Percentiles rank a stretch among this genome's conserved stretches.
phyloP scores from a whole-genome alignment of 2,329 filamentous ascomycete genomes.

The Hypoxylon sp. region DNA sequence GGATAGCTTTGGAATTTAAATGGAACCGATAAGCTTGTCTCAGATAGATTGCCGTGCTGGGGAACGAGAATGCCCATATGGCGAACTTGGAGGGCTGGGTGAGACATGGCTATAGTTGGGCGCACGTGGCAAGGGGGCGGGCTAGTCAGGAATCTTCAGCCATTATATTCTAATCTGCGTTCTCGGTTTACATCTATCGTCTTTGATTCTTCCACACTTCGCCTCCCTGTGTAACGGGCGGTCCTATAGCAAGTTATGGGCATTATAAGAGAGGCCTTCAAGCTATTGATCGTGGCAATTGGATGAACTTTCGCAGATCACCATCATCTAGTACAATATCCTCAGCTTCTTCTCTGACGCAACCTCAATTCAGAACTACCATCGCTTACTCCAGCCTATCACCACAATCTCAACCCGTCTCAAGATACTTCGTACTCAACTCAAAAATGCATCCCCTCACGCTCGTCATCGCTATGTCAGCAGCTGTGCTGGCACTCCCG shows the following conservation, averaged over 20 bases:
- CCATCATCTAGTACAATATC: constrained; percentile 11
- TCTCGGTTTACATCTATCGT: constrained; percentile 21
- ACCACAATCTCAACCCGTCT: neutral
- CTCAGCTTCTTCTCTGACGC: neutral
- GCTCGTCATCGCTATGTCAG: constrained; percentile 36
- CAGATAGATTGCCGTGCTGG: constrained; percentile 16
- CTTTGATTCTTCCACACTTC: constrained; percentile 29
- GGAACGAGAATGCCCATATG: constrained; percentile 26
- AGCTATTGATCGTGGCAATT: constrained; percentile 7
- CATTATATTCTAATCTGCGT: constrained; percentile 38
- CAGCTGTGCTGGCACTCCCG: constrained; percentile 25
- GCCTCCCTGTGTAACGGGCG: constrained; percentile 25
- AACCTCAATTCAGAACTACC: constrained; percentile 1
- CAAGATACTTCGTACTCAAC: neutral
- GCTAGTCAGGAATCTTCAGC: constrained; percentile 43
- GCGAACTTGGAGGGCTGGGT: constrained; percentile 28
- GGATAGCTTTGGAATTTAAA: constrained; percentile 28
- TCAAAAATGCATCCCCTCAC: constrained; percentile 45
- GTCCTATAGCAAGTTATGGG: neutral
- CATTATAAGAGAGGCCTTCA: constrained; percentile 19
- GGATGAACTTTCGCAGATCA: constrained; percentile 3
- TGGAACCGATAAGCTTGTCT: constrained; percentile 25
- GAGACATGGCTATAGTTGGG: constrained; percentile 36
- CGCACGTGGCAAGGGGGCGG: constrained; percentile 34
- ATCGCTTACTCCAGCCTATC: neutral